A percentile compares a stretch with the other conserved stretches of the same genome.
Evolutionary conservation across 2,329 filamentous ascomycete species (phyloP).

Genomic region (Moelleriella libera): DNA sequence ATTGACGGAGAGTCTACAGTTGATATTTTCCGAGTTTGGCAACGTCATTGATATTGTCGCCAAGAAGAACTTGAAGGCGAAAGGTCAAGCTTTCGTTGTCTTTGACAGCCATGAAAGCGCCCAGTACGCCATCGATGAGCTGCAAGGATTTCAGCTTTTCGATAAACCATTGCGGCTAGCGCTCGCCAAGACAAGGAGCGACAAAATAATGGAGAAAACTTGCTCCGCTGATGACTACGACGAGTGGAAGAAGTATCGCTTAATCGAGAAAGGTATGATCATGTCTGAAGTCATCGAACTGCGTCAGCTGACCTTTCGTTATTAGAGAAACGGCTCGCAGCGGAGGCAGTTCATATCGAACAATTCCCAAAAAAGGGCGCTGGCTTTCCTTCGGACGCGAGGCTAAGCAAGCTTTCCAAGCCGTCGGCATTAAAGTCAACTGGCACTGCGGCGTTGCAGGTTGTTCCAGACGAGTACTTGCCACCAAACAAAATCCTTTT

Average conservation of each 20-base stretch:
- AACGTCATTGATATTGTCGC: slow-evolving; percentile 72
- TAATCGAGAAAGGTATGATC: slow-evolving; percentile 77
- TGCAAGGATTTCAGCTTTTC: slow-evolving; percentile 86
- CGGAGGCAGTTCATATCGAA: slow-evolving; percentile 65
- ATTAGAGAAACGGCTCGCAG: slow-evolving; percentile 62
- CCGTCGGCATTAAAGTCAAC: slow-evolving; percentile 59
- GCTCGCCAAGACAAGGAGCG: slow-evolving; percentile 70
- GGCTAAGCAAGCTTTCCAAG: slow-evolving; percentile 52
- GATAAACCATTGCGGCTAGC: slow-evolving; percentile 80
- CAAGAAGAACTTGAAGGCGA: slow-evolving; percentile 81
- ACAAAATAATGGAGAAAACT: slow-evolving; percentile 67
- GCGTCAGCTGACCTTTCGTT: neutral
- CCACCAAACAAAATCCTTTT: slow-evolving; percentile 96
- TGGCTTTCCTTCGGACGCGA: slow-evolving; percentile 31
- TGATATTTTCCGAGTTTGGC: slow-evolving; percentile 83
- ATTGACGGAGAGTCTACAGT: slow-evolving; percentile 57
- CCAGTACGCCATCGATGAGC: slow-evolving; percentile 66
- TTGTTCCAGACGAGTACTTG: slow-evolving; percentile 93
- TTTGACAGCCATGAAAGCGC: slow-evolving; percentile 76
- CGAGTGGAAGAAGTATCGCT: slow-evolving; percentile 65
- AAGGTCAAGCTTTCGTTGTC: slow-evolving; percentile 91
- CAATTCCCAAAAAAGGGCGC: slow-evolving; percentile 55
- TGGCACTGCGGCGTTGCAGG: slow-evolving; percentile 49
- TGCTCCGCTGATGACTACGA: slow-evolving; percentile 75
- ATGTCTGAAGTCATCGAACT: neutral